Evolutionary conservation across 2,329 filamentous ascomycete species (phyloP).

Genomic region (Apiospora koreana): DNA sequence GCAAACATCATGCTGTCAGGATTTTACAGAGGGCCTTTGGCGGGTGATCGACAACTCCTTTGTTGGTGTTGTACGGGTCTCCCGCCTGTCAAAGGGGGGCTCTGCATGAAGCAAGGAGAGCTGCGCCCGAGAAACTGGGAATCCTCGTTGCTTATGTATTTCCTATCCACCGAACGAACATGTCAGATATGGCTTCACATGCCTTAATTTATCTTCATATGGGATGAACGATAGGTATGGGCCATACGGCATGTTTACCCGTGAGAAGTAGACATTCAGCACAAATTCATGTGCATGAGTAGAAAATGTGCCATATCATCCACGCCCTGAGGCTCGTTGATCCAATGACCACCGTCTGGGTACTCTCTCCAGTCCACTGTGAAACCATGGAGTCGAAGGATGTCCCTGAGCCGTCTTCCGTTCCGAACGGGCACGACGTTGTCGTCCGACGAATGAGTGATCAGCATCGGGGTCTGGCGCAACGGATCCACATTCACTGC

Average conservation of each 20-base stretch:
- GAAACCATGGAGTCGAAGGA: slow-evolving; percentile 15
- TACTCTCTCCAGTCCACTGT: slow-evolving; percentile 32
- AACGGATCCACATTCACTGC: background rate
- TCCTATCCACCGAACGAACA: background rate
- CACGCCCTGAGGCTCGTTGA: slow-evolving; percentile 29
- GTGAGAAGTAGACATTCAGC: background rate
- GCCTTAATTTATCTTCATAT: too few relatives aligned
- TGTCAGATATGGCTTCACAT: background rate
- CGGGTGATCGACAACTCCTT: background rate
- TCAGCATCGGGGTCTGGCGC: slow-evolving; percentile 25
- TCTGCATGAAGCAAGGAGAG: background rate
- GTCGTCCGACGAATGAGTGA: slow-evolving; percentile 31
- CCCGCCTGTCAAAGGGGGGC: background rate
- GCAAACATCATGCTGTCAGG: background rate
- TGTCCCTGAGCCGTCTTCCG: slow-evolving; percentile 24
- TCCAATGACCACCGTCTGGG: slow-evolving; percentile 25
- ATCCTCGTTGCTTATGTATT: background rate
- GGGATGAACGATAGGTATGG: background rate
- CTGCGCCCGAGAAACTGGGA: background rate
- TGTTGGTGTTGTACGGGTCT: background rate
- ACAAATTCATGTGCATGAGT: background rate
- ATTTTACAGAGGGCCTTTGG: background rate
- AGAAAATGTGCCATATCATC: slow-evolving; percentile 26
- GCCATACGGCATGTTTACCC: background rate
- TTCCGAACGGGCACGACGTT: slow-evolving; percentile 28